Evolutionary conservation across 305 asterid genomes (phyloP), one percentile per base, ranked within the genome.

Genomic region (Fraxinus sp.): DNA sequence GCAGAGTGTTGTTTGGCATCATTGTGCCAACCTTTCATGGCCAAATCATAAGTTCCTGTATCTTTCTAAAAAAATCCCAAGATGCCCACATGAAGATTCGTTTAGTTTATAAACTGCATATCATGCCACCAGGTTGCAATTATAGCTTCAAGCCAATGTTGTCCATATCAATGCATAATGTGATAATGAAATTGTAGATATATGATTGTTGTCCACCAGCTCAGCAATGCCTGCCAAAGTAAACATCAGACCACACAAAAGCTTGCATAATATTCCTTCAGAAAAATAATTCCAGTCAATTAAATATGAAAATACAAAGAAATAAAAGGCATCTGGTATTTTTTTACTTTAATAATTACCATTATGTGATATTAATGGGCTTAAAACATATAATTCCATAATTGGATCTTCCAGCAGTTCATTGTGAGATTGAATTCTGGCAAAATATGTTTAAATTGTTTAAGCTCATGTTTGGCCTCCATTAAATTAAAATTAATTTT

Each of bases 171-270:
- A 62, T 62, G 32, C 71, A 8, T 22, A 62, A 22, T 14, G 11
- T 62, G 71, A 18, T 62, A 20, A 62, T 20, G 71, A 62, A 22
- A 62, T 18, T 62, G 32, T 18, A 7, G 13, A 62, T 62, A 26
- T 66, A 66, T 11, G 37, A 24, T 26, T 92, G 5, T 32, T 0
- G 35, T 32, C 6, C 99, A 95, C 95, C 83, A 95, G 87, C 88
- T 93, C 98, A 28, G 98, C 98, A 85, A 97, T 91, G 81, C 92
- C 98, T 93, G 96, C 82, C 26, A 77, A 68, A 49, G 75, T 80
- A 57, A 86, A 83, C 26, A 79, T 89, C 77, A 89, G 89, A 89
- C 36, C 80, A 83, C 10, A 43, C 59, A 87, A 79, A 73, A 66
- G 80, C 81, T 59, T 2, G 28, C 33, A 24, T 35, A 64, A 10